phyloP scores from a whole-genome alignment of 1,284 basidiomycete species.

The Porodaedalea pini region DNA sequence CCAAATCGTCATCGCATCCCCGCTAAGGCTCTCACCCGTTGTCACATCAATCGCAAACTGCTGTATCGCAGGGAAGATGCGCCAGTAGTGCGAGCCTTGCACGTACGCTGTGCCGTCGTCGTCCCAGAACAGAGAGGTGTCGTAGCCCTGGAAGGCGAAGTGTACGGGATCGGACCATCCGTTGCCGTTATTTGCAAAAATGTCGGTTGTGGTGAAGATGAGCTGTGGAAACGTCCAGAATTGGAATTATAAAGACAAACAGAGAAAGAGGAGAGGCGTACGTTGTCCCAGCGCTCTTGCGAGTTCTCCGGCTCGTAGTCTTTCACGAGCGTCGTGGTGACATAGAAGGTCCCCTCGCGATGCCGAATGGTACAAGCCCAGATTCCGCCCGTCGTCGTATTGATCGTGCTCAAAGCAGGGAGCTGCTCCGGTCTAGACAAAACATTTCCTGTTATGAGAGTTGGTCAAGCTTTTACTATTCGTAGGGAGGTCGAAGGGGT shows the following conservation, averaged over 20 bases:
- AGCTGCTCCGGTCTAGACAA: conserved; percentile 25
- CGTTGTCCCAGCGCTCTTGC: conserved; percentile 34
- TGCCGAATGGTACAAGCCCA: conserved; percentile 27
- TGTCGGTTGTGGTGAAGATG: conserved; percentile 39
- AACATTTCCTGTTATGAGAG: conserved; percentile 26
- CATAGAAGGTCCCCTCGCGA: conserved; percentile 28
- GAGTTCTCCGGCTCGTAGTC: conserved; percentile 29
- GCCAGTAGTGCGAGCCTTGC: conserved; percentile 34
- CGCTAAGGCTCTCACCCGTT: conserved; percentile 37
- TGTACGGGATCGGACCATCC: conserved; percentile 44
- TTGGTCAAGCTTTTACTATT: no score
- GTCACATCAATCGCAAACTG: conserved; percentile 40
- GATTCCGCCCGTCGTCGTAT: conserved; percentile 26
- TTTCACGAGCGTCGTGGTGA: conserved; percentile 34
- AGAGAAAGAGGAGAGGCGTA: conserved; percentile 17
- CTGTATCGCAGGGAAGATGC: conserved; percentile 36
- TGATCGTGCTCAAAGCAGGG: conserved; percentile 24
- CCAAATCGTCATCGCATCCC: conserved; percentile 37
- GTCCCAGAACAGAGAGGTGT: conserved; percentile 41
- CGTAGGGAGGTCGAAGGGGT: not conserved
- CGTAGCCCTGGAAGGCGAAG: conserved; percentile 41
- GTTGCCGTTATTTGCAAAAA: conserved; percentile 31
- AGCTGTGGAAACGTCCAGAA: conserved; percentile 25
- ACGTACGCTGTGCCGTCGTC: conserved; percentile 40
- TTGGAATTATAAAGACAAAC: not conserved